phyloP scores from a whole-genome alignment of 306 rosid genomes.

The Dryas alaskensis region DNA sequence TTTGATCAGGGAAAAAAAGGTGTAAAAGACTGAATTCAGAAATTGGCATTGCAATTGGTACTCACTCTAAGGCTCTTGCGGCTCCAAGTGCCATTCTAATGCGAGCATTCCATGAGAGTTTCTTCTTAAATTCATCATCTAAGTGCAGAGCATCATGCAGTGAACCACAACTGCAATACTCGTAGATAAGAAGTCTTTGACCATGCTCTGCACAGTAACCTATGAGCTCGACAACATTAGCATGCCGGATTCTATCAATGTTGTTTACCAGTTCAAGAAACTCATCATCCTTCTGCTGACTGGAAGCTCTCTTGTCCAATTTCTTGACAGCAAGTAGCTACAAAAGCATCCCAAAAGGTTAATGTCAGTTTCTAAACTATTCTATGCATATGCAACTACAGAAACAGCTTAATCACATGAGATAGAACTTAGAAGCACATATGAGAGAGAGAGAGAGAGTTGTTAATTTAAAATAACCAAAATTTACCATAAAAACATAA shows the following conservation, averaged over 20 bases:
- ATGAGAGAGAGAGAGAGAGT: constrained; percentile 13
- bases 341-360: constrained; percentile 34
- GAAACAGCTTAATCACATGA: constrained; percentile 6
- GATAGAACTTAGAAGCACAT: constrained; percentile 1
- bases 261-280: constrained; percentile 78
- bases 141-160: constrained; percentile 77
- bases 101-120: constrained; percentile 78
- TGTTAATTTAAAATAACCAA: not conserved
- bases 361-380: constrained; percentile 27
- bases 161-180: constrained; percentile 81
- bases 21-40: not conserved
- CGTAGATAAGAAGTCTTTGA: constrained; percentile 86
- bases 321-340: constrained; percentile 91
- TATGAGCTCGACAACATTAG: constrained; percentile 73
- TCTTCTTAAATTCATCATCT: constrained; percentile 61
- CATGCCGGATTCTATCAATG: constrained; percentile 76
- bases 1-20: not conserved
- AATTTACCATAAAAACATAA: not conserved
- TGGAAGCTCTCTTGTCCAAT: constrained; percentile 63
- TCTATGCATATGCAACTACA: constrained; percentile 15
- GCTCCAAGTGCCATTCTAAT: constrained; percentile 90
- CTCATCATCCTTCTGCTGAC: constrained; percentile 68
- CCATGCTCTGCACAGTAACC: constrained; percentile 98
- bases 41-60: constrained; percentile 21
- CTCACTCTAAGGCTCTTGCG: constrained; percentile 98